Evolutionary conservation across 2,329 filamentous ascomycete species (phyloP).

Genomic region (Claviceps sp.): DNA sequence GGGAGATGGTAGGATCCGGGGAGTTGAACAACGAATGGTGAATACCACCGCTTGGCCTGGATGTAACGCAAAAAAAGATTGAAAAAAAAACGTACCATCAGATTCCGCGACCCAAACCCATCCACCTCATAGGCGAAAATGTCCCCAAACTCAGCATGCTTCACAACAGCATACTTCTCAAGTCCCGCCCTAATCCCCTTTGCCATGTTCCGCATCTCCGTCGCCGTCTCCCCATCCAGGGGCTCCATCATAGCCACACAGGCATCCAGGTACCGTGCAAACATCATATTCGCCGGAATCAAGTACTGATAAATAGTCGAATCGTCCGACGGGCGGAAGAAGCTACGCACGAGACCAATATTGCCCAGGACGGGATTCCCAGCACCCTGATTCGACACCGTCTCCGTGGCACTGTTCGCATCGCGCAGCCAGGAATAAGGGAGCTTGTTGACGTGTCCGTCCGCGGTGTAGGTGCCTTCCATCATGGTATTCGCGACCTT

Average conservation of each 20-base stretch:
- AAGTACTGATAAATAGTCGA: constrained; percentile 75
- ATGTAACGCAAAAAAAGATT: too few species aligned
- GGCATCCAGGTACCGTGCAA: constrained; percentile 46
- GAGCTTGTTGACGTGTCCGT: constrained; percentile 40
- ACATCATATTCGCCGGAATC: constrained; percentile 84
- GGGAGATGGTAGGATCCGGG: too few species aligned
- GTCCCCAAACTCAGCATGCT: constrained; percentile 45
- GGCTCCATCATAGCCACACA: constrained; percentile 31
- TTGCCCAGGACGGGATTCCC: constrained; percentile 68
- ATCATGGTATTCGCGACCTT: constrained; percentile 56
- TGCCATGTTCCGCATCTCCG: constrained; percentile 45
- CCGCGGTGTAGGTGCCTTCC: constrained; percentile 54
- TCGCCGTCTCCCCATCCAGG: constrained; percentile 36
- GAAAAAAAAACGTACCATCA: constrained; percentile 33
- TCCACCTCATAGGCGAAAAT: constrained; percentile 61
- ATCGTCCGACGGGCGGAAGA: constrained; percentile 85
- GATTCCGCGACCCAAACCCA: constrained; percentile 46
- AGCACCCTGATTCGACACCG: constrained; percentile 59
- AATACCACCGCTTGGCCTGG: too few species aligned
- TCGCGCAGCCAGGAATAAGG: constrained; percentile 67
- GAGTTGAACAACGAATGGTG: too few species aligned
- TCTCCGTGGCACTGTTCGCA: constrained; percentile 67
- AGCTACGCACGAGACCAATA: constrained; percentile 74
- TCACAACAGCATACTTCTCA: constrained; percentile 53
- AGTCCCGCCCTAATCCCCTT: constrained; percentile 48